Evolutionary conservation across 2,329 filamentous ascomycete genomes (phyloP).

Genomic region (Claviceps sp.): DNA sequence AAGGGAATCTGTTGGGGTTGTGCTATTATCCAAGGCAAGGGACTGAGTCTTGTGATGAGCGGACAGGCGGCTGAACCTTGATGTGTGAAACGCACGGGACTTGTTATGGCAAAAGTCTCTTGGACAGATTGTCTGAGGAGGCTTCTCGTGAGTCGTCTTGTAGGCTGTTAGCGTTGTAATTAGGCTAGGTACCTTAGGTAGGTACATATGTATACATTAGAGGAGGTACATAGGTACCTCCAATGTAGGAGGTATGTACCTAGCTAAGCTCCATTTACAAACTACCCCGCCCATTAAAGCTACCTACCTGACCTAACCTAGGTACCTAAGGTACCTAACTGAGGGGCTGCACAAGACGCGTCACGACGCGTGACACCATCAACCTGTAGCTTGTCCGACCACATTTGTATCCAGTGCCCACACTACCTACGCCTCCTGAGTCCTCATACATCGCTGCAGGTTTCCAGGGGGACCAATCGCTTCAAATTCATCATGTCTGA

Average conservation of each 20-base stretch:
- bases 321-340: too few relatives aligned
- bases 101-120: not conserved
- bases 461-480: not conserved
- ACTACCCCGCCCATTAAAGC: constrained; percentile 4
- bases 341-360: constrained; percentile 2
- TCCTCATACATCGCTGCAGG: not conserved
- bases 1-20: not conserved
- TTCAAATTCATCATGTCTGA: constrained; percentile 26
- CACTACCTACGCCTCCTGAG: not conserved
- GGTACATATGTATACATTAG: too few relatives aligned
- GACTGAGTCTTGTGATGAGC: not conserved
- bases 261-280: too few relatives aligned
- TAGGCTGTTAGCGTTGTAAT: too few relatives aligned
- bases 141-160: not conserved
- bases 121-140: not conserved
- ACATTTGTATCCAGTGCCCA: not conserved
- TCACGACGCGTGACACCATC: constrained; percentile 8
- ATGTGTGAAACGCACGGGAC: not conserved
- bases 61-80: not conserved
- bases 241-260: too few relatives aligned
- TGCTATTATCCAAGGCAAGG: not conserved
- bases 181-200: not conserved
- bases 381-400: constrained; percentile 1
- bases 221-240: too few relatives aligned
- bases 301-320: too few relatives aligned